phyloP scores from a whole-genome alignment of 2,329 filamentous ascomycete species.

The Trichoderma gracile region DNA sequence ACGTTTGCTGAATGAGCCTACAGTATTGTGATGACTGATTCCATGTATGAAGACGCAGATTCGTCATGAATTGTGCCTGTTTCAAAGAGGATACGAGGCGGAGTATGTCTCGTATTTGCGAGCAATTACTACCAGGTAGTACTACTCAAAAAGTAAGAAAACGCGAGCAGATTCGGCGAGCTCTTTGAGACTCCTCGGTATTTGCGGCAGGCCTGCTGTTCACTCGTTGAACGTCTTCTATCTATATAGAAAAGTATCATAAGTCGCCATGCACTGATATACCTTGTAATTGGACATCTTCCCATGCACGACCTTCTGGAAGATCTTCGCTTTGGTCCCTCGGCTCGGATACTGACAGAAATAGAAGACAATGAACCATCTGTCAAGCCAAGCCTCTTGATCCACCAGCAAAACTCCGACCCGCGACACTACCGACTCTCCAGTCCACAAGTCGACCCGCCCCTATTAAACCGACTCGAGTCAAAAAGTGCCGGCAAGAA shows the following conservation, averaged over 20 bases:
- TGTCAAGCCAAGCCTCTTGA: neutral
- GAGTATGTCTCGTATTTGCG: neutral
- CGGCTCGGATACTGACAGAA: neutral
- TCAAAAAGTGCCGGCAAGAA: conserved; percentile 5
- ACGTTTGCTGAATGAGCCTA: neutral
- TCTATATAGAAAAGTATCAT: too few relatives aligned
- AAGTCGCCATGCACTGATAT: too few relatives aligned
- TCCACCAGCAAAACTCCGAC: conserved; percentile 9
- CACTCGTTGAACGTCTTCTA: too few relatives aligned
- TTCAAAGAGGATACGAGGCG: neutral
- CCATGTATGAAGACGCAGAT: neutral
- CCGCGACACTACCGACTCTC: neutral
- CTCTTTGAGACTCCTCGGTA: too few relatives aligned
- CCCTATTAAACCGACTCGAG: conserved; percentile 4
- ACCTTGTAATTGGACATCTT: neutral
- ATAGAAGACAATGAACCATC: neutral
- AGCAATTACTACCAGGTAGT: too few relatives aligned
- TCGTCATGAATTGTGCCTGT: neutral
- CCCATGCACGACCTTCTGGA: neutral
- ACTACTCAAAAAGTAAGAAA: too few relatives aligned
- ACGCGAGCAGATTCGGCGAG: too few relatives aligned
- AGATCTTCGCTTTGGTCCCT: neutral
- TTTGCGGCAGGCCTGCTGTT: too few relatives aligned
- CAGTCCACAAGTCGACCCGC: neutral
- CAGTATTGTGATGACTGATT: neutral